Evolutionary conservation across 805 yeast species (phyloP).

Genomic region (Cyberlindnera meyerae): DNA sequence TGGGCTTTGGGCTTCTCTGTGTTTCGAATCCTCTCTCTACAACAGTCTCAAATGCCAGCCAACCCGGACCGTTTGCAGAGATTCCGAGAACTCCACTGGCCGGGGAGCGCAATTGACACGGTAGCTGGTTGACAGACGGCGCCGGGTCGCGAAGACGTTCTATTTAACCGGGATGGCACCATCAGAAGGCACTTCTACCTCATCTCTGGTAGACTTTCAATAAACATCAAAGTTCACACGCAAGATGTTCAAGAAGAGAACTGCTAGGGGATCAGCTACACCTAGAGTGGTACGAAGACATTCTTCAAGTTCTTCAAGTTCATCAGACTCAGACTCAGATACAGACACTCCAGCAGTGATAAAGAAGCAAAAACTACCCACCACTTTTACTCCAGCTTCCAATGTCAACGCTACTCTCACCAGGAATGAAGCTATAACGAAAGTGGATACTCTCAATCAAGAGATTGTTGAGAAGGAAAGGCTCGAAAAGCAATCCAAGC

Average conservation of each 20-base stretch:
- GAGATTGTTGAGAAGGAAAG: slow-evolving; percentile 19
- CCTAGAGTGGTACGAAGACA: slow-evolving; percentile 9
- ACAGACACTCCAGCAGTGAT: slow-evolving; percentile 2
- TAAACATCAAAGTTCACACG: too few species aligned
- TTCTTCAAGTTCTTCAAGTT: slow-evolving; percentile 12
- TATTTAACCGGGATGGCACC: too few species aligned
- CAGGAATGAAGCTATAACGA: slow-evolving; percentile 24
- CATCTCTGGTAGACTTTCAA: too few species aligned
- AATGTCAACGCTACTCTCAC: slow-evolving; percentile 4
- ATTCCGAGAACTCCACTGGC: too few species aligned
- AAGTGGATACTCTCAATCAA: slow-evolving; percentile 19
- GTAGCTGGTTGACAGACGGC: too few species aligned
- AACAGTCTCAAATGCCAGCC: not conserved
- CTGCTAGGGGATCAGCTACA: slow-evolving; percentile 18
- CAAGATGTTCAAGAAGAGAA: slow-evolving; percentile 38
- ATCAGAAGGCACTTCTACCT: too few species aligned
- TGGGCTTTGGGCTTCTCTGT: too few species aligned
- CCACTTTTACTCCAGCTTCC: too few species aligned
- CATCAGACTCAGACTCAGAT: slow-evolving; percentile 9
- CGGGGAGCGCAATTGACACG: too few species aligned
- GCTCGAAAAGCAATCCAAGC: slow-evolving; percentile 7
- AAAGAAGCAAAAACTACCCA: too few species aligned
- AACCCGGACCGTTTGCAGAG: not conserved
- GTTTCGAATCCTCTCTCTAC: too few species aligned
- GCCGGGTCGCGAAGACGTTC: too few species aligned